Base-by-base conservation (phyloP, 345 rosid genomes). In the Fremontodendron californicum region DNA sequence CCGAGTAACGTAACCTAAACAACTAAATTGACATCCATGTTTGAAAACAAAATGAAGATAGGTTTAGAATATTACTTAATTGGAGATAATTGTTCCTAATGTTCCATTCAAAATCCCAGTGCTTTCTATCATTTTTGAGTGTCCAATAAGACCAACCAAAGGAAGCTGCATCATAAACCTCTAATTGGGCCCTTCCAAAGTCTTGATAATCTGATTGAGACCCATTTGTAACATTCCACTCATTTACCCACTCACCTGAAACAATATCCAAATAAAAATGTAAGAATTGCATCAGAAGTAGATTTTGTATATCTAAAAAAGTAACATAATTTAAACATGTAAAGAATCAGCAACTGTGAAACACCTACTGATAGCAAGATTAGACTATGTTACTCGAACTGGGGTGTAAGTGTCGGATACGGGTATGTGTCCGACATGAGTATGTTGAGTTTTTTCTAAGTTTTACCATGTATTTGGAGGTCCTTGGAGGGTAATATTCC, bases 101-200 rank as follows among this genome's bases (percentile, higher is more conserved):
- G 85, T 88, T 91, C 96, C 96, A 91, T 58, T 88, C 92, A 55
- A 89, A 91, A 84, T 91, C 96, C 96, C 96, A 90, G 85, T 91
- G 96, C 54, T 86, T 78, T 62, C 88, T 84, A 60, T 90, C 89
- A 60, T 91, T 90, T 78, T 91, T 89, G 58, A 89, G 78, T 3
- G 92, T 91, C 96, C 96, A 90, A 52, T 87, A 91, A 27, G 96
- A 77, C 96, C 93, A 91, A 72, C 96, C 96, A 48, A 91, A 91
- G 15, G 96, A 91, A 78, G 96, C 93, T 27, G 81, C 81, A 45
- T 83, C 65, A 79, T 88, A 89, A n/a, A 88, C 90, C 62, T 87
- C 96, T 31, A 87, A 76, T 66, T 91, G 96, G 0, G 91, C 88
- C 68, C 74, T 85, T 52, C 93, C 96, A 9, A 87, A 91, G 74